Conservation (phyloP, 176 grass and related monocot genomes). For the Aegilops tauschii region DNA sequence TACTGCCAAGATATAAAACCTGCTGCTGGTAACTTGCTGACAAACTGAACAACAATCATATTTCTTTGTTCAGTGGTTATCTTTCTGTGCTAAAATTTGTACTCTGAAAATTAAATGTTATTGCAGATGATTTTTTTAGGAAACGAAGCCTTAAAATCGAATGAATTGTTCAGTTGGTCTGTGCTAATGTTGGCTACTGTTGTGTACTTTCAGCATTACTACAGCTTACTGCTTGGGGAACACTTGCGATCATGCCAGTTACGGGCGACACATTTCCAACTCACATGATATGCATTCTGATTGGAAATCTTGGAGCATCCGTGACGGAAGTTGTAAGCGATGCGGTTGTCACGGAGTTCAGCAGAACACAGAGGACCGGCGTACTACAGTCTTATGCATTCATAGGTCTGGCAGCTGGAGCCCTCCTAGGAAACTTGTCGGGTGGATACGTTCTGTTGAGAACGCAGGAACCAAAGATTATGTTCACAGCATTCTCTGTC, state of each 20-base stretch:
- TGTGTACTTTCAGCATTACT: slow-evolving; percentile 53
- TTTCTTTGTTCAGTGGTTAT: not conserved
- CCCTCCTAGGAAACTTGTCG: slow-evolving; percentile 73
- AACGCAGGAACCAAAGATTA: slow-evolving; percentile 67
- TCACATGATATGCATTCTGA: slow-evolving; percentile 78
- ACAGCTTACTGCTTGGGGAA: slow-evolving; percentile 81
- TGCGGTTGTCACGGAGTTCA: slow-evolving; percentile 73
- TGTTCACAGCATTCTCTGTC: slow-evolving; percentile 70
- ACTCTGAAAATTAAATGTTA: not conserved
- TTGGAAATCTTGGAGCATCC: slow-evolving; percentile 80
- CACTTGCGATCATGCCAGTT: slow-evolving; percentile 54
- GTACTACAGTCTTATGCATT: slow-evolving; percentile 80
- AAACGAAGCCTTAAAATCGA: not conserved
- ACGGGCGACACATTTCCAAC: slow-evolving; percentile 52
- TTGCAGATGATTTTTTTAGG: not conserved
- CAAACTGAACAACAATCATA: not conserved
- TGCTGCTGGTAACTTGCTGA: not conserved
- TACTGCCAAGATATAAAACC: not conserved
- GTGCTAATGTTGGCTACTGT: slow-evolving; percentile 4
- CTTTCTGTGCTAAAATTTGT: not conserved
- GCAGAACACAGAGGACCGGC: slow-evolving; percentile 60
- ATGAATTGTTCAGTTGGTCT: not conserved
- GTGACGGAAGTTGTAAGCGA: slow-evolving; percentile 85
- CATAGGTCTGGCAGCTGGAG: slow-evolving; percentile 67
- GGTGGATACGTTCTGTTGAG: slow-evolving; percentile 65